Evolutionary conservation across 1,284 basidiomycete genomes (phyloP).

Genomic region (Moniliophthora roreri): DNA sequence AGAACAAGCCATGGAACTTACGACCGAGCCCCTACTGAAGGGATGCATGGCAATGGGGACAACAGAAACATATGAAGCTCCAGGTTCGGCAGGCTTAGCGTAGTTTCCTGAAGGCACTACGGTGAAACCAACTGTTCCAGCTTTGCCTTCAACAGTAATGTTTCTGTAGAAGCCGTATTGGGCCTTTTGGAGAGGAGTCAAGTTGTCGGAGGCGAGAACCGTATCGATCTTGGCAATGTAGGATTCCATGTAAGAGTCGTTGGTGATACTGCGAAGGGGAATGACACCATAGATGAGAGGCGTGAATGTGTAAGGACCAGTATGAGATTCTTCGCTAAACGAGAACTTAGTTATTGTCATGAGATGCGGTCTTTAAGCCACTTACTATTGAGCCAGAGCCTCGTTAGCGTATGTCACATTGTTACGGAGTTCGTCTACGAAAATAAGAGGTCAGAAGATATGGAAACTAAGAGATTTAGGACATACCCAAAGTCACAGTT

Average conservation of each 20-base stretch:
- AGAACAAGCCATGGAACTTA: not conserved
- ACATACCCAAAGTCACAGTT: not conserved
- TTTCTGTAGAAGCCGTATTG: slow-evolving; percentile 11
- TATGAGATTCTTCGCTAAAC: not conserved
- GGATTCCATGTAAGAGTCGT: not conserved
- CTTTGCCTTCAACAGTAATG: slow-evolving; percentile 10
- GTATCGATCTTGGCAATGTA: slow-evolving; percentile 5
- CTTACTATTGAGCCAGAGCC: no score
- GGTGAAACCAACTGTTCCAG: slow-evolving; percentile 9
- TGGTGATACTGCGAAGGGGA: not conserved
- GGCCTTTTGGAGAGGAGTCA: slow-evolving; percentile 10
- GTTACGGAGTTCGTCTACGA: not conserved
- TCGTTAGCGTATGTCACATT: not conserved
- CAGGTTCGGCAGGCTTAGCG: not conserved
- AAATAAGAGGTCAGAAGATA: not conserved
- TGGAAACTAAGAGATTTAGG: no score
- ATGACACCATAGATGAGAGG: not conserved
- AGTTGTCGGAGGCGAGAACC: not conserved
- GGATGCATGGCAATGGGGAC: slow-evolving; percentile 2
- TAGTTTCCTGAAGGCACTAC: slow-evolving; percentile 3
- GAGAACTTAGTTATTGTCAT: no score
- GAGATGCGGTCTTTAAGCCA: no score
- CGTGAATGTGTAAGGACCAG: not conserved
- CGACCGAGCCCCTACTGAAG: slow-evolving; percentile 2
- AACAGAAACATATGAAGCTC: not conserved